These are phyloP conservation scores for Fusarium sp. DNA, from an alignment of 2,329 filamentous ascomycete species.

Conservation along the genomic window DNA sequence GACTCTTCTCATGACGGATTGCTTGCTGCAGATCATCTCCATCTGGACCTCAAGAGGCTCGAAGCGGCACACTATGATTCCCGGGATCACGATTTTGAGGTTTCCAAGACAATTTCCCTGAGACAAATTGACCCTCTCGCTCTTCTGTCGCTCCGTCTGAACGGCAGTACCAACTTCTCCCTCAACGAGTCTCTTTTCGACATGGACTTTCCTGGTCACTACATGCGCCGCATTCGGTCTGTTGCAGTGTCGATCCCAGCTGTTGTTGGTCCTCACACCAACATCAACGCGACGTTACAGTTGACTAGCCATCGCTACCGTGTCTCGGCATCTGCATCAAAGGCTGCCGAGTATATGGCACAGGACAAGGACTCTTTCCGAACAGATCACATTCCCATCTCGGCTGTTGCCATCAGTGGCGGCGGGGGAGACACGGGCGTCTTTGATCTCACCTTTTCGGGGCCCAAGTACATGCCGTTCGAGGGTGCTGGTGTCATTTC, in stretches of 20 bases:
- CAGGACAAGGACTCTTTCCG: not conserved
- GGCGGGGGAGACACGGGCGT: not conserved
- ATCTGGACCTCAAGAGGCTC: not conserved
- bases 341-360: not conserved
- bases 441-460: not conserved
- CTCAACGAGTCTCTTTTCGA: constrained; percentile 49
- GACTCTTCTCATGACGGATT: not conserved
- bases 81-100: constrained; percentile 6
- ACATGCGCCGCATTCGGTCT: constrained; percentile 48
- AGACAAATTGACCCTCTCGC: not conserved
- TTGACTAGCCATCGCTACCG: not conserved
- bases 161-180: not conserved
- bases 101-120: constrained; percentile 9
- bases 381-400: not conserved
- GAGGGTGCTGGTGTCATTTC: not conserved
- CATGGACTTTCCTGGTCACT: constrained; percentile 54
- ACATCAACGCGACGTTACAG: constrained; percentile 39
- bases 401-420: not conserved
- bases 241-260: constrained; percentile 49
- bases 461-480: not conserved
- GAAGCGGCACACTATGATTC: constrained; percentile 2
- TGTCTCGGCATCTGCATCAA: not conserved
- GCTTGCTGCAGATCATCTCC: not conserved
- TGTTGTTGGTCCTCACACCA: constrained; percentile 43
- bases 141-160: not conserved